phyloP scores from a whole-genome alignment of 768 basidiomycete genomes.

The Pisolithus orientalis region DNA sequence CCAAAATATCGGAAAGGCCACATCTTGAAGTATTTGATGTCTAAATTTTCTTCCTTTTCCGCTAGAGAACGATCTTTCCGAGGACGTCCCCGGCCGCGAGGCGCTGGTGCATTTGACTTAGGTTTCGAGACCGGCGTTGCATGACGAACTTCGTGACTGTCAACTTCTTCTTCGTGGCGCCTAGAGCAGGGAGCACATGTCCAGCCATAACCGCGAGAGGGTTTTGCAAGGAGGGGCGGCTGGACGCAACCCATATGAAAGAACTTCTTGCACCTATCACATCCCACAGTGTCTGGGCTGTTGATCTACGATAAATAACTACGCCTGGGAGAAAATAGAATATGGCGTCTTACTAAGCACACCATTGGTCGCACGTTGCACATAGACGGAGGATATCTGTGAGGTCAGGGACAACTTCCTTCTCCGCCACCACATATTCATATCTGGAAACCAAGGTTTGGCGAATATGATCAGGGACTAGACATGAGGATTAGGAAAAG shows the following conservation, averaged over 20 bases:
- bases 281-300: slow-evolving; percentile 82
- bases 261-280: slow-evolving; percentile 86
- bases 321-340: slow-evolving; percentile 14
- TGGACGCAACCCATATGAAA: slow-evolving; percentile 96
- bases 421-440: slow-evolving; percentile 93
- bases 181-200: slow-evolving; percentile 91
- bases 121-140: slow-evolving; percentile 46
- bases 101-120: slow-evolving; percentile 68
- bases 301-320: slow-evolving; percentile 16
- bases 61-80: slow-evolving; percentile 68
- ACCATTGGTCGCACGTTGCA: slow-evolving; percentile 83
- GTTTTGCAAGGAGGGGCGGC: slow-evolving; percentile 85
- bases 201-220: slow-evolving; percentile 96
- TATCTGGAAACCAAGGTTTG: slow-evolving; percentile 75
- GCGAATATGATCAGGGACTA: slow-evolving; percentile 80
- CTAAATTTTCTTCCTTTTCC: slow-evolving; percentile 70
- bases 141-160: slow-evolving; percentile 64
- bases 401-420: slow-evolving; percentile 85
- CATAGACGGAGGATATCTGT: slow-evolving; percentile 84
- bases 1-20: slow-evolving; percentile 98
- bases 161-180: slow-evolving; percentile 80
- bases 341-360: slow-evolving; percentile 58
- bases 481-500: slow-evolving; percentile 8
- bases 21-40: slow-evolving; percentile 82
- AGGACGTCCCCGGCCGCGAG: slow-evolving; percentile 68